Percentiles rank a stretch among this genome's conserved stretches.
Evolutionary conservation across 805 yeast species (phyloP).

Genomic region (Debaryomyces hansenii): DNA sequence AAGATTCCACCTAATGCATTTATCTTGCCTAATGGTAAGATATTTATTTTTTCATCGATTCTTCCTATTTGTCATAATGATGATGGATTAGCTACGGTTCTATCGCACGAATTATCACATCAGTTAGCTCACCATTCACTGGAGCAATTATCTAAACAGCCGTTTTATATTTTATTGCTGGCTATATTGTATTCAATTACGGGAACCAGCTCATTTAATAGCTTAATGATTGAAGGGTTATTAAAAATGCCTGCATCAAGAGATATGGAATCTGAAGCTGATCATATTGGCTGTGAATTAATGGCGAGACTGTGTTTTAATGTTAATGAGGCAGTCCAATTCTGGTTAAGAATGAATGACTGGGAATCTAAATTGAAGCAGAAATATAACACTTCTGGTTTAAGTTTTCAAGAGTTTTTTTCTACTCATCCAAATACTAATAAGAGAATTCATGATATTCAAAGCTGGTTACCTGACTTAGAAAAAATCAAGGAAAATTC

Average conservation of each 20-base stretch:
- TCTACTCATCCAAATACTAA: constrained; percentile 88
- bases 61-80: constrained; percentile 76
- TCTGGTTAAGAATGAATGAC: constrained; percentile 81
- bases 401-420: constrained; percentile 57
- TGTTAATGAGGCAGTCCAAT: constrained; percentile 66
- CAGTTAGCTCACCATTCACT: constrained; percentile 90
- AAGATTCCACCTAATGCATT: constrained; percentile 91
- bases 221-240: constrained; percentile 52
- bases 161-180: constrained; percentile 60
- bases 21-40: constrained; percentile 94
- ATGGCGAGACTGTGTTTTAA: constrained; percentile 90
- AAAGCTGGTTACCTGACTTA: constrained; percentile 64
- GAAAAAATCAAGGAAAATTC: constrained; percentile 41
- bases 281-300: constrained; percentile 86
- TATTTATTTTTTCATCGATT: constrained; percentile 81
- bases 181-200: constrained; percentile 57
- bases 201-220: constrained; percentile 55
- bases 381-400: constrained; percentile 15
- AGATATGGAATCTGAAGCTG: constrained; percentile 95
- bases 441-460: constrained; percentile 69
- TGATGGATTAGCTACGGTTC: constrained; percentile 93
- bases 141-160: constrained; percentile 78
- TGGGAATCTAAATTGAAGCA: constrained; percentile 44
- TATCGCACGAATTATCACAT: constrained; percentile 92
- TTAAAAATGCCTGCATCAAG: constrained; percentile 83